phyloP scores from a whole-genome alignment of 2,329 filamentous ascomycete species.

The Macrophomina pseudophaseolina region DNA sequence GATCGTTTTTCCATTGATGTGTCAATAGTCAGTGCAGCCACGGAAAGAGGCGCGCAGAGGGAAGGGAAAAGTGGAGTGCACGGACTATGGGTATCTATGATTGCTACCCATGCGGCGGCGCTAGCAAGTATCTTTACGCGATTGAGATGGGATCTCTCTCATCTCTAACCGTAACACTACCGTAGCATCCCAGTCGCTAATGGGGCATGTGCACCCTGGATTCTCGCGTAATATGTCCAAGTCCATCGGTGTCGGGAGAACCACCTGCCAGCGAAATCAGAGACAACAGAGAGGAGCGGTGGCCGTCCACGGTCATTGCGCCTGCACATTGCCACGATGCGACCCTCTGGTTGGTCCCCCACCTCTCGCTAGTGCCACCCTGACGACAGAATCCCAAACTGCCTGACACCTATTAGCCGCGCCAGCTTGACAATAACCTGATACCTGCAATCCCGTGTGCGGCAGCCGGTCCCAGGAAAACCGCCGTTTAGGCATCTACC shows the following conservation, averaged over 20 bases:
- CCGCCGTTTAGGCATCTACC: not conserved
- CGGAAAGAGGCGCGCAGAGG: not conserved
- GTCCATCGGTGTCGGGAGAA: not conserved
- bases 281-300: not conserved
- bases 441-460: not conserved
- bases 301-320: not conserved
- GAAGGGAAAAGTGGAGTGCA: not conserved
- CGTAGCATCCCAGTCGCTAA: not conserved
- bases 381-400: not conserved
- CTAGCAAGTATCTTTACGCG: not conserved
- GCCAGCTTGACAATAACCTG: not conserved
- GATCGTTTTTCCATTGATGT: not conserved
- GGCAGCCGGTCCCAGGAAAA: not conserved
- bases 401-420: not conserved
- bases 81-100: not conserved
- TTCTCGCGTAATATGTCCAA: slow-evolving; percentile 5
- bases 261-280: not conserved
- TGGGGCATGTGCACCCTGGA: not conserved
- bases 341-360: not conserved
- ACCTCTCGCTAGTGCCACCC: not conserved
- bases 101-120: not conserved
- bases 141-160: not conserved
- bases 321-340: not conserved
- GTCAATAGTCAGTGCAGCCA: not conserved
- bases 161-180: not conserved